Evolutionary conservation across 306 rosid species (phyloP).

Genomic region (Cucurbita moschata): DNA sequence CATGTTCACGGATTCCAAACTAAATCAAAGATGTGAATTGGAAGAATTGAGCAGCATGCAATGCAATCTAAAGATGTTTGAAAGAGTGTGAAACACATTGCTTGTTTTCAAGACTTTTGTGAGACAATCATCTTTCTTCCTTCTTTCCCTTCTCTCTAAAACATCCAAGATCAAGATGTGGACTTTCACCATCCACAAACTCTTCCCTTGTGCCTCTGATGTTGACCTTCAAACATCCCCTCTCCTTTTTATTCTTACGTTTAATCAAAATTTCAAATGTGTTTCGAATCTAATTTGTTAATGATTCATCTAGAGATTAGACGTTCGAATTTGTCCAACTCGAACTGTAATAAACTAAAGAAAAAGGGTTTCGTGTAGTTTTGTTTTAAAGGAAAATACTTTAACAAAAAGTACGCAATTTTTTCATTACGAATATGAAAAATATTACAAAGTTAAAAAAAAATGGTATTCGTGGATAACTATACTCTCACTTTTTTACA

Average conservation of each 20-base stretch:
- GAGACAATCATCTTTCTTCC: neutral
- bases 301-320: neutral
- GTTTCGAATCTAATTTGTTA: fast-evolving
- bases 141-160: neutral
- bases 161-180: neutral
- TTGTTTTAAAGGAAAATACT: neutral
- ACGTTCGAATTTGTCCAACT: neutral
- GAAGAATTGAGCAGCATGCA: too few relatives aligned
- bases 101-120: neutral
- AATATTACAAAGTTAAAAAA: neutral
- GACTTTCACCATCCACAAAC: neutral
- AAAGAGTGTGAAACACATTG: conserved; percentile 1
- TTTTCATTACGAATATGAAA: neutral
- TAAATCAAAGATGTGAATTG: too few relatives aligned
- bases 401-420: neutral
- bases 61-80: neutral
- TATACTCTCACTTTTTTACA: too few relatives aligned
- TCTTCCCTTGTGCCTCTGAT: too few relatives aligned
- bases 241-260: neutral
- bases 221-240: neutral
- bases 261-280: neutral
- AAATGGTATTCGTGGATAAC: too few relatives aligned
- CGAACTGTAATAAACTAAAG: too few relatives aligned
- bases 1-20: too few relatives aligned
- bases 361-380: neutral